phyloP scores from a whole-genome alignment of 805 yeast species.

The Wickerhamiella spandovensis region DNA sequence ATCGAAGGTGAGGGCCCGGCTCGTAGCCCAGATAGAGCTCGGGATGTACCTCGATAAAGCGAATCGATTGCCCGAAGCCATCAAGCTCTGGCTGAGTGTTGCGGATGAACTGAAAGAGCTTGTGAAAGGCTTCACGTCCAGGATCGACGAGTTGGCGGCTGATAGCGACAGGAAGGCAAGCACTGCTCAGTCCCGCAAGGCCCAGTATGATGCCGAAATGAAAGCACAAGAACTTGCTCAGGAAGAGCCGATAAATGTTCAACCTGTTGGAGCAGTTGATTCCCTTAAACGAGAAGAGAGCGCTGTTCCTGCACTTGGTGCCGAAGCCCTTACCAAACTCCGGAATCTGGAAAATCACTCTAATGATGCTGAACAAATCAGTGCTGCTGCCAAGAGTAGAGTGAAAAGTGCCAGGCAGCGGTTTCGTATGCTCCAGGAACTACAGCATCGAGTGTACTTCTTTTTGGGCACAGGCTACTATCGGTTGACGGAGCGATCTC shows the following conservation, averaged over 20 bases:
- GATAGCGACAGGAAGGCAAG: not conserved
- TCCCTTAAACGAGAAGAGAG: not conserved
- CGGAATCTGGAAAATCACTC: not conserved
- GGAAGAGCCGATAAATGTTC: not conserved
- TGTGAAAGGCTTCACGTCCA: not conserved
- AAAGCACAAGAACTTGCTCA: not conserved
- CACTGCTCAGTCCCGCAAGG: not conserved
- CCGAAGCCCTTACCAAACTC: not conserved
- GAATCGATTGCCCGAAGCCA: slow-evolving; percentile 39
- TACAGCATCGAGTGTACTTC: slow-evolving; percentile 62
- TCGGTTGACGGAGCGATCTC: slow-evolving; percentile 21
- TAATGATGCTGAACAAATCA: not conserved
- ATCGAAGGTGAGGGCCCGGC: slow-evolving; percentile 4
- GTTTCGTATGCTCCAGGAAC: slow-evolving; percentile 10
- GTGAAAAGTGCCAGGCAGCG: slow-evolving; percentile 7
- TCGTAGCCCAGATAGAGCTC: slow-evolving; percentile 35
- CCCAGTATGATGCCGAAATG: not conserved
- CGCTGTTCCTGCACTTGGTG: not conserved
- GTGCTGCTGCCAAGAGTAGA: slow-evolving; percentile 7
- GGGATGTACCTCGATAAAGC: slow-evolving; percentile 58
- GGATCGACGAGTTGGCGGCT: not conserved
- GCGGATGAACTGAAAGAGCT: slow-evolving; percentile 1
- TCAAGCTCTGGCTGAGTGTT: slow-evolving; percentile 32
- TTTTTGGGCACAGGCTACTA: slow-evolving; percentile 33
- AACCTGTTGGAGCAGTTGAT: not conserved